Evolutionary conservation across 257 asterid species (phyloP).

Genomic region (Nicotiana tomentosiformis): DNA sequence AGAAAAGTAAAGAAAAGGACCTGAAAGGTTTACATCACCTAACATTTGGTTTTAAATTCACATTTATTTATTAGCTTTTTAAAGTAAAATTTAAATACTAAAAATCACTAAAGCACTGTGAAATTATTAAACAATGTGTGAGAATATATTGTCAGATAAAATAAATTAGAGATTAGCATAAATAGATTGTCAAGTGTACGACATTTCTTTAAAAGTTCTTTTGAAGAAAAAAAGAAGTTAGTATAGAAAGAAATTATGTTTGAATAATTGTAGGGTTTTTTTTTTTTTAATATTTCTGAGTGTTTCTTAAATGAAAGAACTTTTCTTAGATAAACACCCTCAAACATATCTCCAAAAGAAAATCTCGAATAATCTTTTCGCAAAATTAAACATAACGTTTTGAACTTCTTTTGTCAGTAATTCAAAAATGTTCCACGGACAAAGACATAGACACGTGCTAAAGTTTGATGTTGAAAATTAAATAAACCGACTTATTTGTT

Average conservation of each 20-base stretch:
- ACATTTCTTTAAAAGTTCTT: no score
- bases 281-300: background rate
- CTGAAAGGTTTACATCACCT: background rate
- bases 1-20: background rate
- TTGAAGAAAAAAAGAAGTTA: background rate
- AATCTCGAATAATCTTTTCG: background rate
- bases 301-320: background rate
- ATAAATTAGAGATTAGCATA: background rate
- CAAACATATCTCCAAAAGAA: background rate
- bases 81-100: background rate
- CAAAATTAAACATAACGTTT: background rate
- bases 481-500: background rate
- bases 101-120: no score
- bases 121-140: no score
- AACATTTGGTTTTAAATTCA: background rate
- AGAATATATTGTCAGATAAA: background rate
- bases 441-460: background rate
- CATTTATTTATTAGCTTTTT: background rate
- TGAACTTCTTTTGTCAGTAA: background rate
- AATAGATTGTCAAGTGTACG: no score
- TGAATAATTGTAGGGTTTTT: background rate
- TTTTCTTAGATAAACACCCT: background rate
- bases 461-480: background rate
- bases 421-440: background rate
- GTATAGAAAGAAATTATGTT: background rate